Evolutionary conservation across 2,329 filamentous ascomycete genomes (phyloP).

Genomic region (Alternaria sp.): DNA sequence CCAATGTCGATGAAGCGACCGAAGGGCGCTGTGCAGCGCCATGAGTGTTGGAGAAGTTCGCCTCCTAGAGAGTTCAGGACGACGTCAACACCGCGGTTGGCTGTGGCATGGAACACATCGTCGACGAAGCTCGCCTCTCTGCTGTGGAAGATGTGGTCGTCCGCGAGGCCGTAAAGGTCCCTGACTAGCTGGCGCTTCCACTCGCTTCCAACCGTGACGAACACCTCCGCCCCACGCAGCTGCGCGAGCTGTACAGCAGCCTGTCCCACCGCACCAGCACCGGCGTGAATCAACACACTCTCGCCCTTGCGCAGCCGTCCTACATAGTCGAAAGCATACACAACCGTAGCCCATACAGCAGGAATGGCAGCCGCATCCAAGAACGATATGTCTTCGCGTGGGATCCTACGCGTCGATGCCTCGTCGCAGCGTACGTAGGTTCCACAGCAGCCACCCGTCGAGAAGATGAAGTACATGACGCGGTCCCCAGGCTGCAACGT

Average conservation of each 20-base stretch:
- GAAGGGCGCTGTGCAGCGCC: conserved; percentile 35
- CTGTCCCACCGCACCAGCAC: conserved; percentile 29
- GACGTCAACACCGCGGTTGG: conserved; percentile 42
- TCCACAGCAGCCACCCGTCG: conserved; percentile 7
- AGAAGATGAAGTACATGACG: conserved; percentile 15
- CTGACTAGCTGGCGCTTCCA: conserved; percentile 13
- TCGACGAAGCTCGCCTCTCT: conserved; percentile 35
- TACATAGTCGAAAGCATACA: conserved; percentile 28
- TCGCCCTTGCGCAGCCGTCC: conserved; percentile 37
- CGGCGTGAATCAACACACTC: conserved; percentile 34
- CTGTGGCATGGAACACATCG: conserved; percentile 31
- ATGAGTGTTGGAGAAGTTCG: conserved; percentile 28
- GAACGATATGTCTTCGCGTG: conserved; percentile 13
- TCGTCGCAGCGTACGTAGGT: conserved; percentile 12
- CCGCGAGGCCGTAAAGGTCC: conserved; percentile 28
- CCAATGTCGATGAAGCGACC: conserved; percentile 41
- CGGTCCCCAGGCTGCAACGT: conserved; percentile 9
- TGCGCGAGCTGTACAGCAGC: conserved; percentile 29
- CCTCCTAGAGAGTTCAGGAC: conserved; percentile 43
- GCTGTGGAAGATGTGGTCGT: conserved; percentile 42
- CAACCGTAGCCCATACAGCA: conserved; percentile 16
- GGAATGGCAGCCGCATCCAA: conserved; percentile 17
- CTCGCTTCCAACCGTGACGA: conserved; percentile 20
- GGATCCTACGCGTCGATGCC: conserved; percentile 1
- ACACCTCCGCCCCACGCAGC: conserved; percentile 23